phyloP scores from a whole-genome alignment of 2,329 filamentous ascomycete genomes.

The Ophiocordyceps australis region DNA sequence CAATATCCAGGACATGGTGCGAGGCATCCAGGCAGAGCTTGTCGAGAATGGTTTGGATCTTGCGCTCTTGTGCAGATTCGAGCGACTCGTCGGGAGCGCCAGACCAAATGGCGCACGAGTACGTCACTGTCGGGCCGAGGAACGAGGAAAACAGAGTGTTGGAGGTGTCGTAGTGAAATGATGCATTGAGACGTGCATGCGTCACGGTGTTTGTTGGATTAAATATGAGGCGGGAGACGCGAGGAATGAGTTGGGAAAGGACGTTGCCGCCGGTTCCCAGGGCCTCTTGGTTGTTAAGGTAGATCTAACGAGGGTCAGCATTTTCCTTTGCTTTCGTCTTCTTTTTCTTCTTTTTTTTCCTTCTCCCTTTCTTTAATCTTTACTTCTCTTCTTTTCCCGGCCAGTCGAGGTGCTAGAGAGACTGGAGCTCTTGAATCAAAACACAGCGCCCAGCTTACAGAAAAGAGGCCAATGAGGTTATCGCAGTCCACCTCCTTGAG shows the following conservation, averaged over 20 bases:
- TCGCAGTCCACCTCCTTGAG: slow-evolving; percentile 3
- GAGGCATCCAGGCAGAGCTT: slow-evolving; percentile 40
- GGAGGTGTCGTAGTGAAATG: slow-evolving; percentile 4
- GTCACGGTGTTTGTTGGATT: slow-evolving; percentile 1
- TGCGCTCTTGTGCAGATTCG: slow-evolving; percentile 49
- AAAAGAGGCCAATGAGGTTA: slow-evolving; percentile 3
- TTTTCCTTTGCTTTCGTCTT: no score
- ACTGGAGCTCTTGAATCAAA: no score
- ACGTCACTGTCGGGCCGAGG: slow-evolving; percentile 4
- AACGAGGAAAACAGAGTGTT: slow-evolving; percentile 4
- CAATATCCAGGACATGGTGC: slow-evolving; percentile 57
- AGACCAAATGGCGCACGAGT: slow-evolving; percentile 4
- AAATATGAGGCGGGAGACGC: slow-evolving; percentile 1
- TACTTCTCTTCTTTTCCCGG: no score
- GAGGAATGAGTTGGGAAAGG: neutral
- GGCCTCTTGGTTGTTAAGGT: neutral
- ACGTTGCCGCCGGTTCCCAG: no score
- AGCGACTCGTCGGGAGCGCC: slow-evolving; percentile 28
- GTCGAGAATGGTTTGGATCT: slow-evolving; percentile 45
- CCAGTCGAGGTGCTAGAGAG: no score
- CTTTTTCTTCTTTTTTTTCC: no score
- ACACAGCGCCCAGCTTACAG: no score
- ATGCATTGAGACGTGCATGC: slow-evolving; percentile 2
- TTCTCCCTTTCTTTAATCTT: no score
- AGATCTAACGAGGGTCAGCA: neutral